Conservation (phyloP, 2,329 filamentous ascomycete genomes). For the Neoscytalidium dimidiatum region DNA sequence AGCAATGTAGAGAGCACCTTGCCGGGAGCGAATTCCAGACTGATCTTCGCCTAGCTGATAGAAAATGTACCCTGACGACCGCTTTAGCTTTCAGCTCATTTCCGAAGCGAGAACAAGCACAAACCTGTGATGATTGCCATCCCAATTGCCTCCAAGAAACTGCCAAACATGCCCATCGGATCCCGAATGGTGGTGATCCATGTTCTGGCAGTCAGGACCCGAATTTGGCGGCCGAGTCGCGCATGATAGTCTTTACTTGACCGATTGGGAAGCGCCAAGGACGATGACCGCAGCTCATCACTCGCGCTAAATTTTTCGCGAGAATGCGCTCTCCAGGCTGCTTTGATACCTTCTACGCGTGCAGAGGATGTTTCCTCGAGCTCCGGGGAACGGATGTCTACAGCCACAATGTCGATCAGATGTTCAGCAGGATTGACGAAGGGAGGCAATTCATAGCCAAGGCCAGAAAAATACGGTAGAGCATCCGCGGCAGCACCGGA, state of each 20-base stretch:
- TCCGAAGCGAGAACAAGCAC: constrained; percentile 43
- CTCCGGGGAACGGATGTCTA: constrained; percentile 70
- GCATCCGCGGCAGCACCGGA: constrained; percentile 62
- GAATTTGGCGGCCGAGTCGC: constrained; percentile 62
- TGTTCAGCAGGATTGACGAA: constrained; percentile 81
- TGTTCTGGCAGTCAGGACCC: constrained; percentile 68
- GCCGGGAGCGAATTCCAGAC: constrained; percentile 70
- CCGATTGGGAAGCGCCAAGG: not conserved
- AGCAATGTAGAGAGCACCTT: constrained; percentile 73
- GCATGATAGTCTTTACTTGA: constrained; percentile 45
- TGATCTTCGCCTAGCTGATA: constrained; percentile 65
- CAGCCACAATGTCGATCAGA: constrained; percentile 71
- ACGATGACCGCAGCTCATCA: not conserved
- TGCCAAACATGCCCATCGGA: constrained; percentile 72
- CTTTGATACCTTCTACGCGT: constrained; percentile 61
- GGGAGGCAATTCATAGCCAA: constrained; percentile 63
- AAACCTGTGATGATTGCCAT: constrained; percentile 70
- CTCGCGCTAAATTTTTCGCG: constrained; percentile 12
- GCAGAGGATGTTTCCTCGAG: constrained; percentile 61
- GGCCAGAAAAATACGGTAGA: constrained; percentile 63
- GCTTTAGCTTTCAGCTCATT: not conserved
- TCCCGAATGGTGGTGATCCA: constrained; percentile 74
- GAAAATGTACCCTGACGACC: constrained; percentile 53
- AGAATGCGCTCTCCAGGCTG: constrained; percentile 11
- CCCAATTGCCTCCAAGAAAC: constrained; percentile 66